A percentile compares a stretch with the other conserved stretches of the same genome.
Conservation (phyloP, 352 stramenopile genomes). For the Globisporangium megalacanthum region DNA sequence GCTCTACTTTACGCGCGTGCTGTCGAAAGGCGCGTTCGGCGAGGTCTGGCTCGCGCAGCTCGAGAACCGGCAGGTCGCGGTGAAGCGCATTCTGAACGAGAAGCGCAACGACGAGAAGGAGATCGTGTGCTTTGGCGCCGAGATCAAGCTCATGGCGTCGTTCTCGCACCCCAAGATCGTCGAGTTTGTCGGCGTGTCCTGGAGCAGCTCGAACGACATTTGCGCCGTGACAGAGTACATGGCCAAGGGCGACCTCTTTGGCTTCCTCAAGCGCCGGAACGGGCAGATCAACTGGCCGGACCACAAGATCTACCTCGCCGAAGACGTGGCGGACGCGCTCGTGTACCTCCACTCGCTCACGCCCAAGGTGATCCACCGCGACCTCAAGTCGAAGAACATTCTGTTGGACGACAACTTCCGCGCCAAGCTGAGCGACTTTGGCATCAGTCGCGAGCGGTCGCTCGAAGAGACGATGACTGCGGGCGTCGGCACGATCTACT, state of each 20-base stretch:
- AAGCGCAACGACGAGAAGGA: conserved; percentile 80
- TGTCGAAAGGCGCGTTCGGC: conserved; percentile 83
- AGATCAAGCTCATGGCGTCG: conserved; percentile 84
- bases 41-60: conserved; percentile 83
- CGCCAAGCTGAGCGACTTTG: conserved; percentile 70
- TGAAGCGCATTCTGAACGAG: conserved; percentile 79
- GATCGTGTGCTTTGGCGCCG: conserved; percentile 77
- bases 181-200: conserved; percentile 73
- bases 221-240: conserved; percentile 84
- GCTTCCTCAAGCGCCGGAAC: conserved; percentile 62
- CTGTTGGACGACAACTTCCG: conserved; percentile 57
- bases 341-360: conserved; percentile 67
- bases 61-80: conserved; percentile 70
- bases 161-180: conserved; percentile 82
- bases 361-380: conserved; percentile 77
- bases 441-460: conserved; percentile 70
- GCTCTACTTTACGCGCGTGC: conserved; percentile 77
- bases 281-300: conserved; percentile 66
- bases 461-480: conserved; percentile 80
- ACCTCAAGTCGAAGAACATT: conserved; percentile 80
- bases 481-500: conserved; percentile 80
- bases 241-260: conserved; percentile 66
- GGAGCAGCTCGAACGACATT: conserved; percentile 62
- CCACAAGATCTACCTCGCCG: conserved; percentile 68
- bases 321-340: conserved; percentile 68